These are phyloP conservation scores for Acacia pycnantha DNA, from an alignment of 331 rosid genomes.

Conservation along the genomic window DNA sequence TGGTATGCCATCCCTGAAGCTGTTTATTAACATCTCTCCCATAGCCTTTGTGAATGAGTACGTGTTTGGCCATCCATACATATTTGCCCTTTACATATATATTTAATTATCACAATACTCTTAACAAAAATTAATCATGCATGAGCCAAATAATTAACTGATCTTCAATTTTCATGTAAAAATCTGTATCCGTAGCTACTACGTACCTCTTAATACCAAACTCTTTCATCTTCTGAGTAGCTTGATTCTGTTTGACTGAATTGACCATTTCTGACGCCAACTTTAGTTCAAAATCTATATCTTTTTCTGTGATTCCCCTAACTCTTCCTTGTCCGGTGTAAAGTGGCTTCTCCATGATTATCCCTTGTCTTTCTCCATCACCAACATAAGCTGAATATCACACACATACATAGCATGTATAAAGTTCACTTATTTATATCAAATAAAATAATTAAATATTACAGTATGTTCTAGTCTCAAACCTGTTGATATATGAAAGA, in stretches of 20 bases:
- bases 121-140: not conserved
- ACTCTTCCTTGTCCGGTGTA: not conserved
- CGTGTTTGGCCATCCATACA: conserved; percentile 3
- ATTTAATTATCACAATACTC: not conserved
- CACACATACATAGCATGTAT: no score
- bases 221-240: conserved; percentile 11
- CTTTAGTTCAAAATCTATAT: not conserved
- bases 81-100: not conserved
- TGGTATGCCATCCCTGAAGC: not conserved
- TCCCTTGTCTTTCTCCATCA: not conserved
- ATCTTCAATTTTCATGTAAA: no score
- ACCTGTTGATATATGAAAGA: conserved; percentile 22
- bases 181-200: not conserved
- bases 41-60: conserved; percentile 20
- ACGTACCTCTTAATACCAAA: not conserved
- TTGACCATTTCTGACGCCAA: not conserved
- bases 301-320: not conserved
- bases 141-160: not conserved
- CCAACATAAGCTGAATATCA: conserved; percentile 13
- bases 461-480: not conserved
- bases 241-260: not conserved
- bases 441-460: not conserved
- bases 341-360: conserved; percentile 20
- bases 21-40: conserved; percentile 16
- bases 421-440: not conserved